Conservation (phyloP, 2,329 filamentous ascomycete genomes). For the Xylaria polymorpha region DNA sequence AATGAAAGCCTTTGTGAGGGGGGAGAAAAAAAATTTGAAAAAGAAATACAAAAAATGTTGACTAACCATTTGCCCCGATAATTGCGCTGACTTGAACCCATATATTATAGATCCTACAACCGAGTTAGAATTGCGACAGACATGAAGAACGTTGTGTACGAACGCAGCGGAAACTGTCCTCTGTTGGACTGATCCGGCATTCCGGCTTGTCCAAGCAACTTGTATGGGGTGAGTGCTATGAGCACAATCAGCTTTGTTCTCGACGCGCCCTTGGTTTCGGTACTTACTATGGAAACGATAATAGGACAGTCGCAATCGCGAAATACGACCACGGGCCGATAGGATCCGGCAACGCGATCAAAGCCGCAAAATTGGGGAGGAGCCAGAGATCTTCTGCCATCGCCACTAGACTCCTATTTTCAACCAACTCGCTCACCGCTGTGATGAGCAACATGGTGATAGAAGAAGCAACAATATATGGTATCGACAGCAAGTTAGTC, state of each 20-base stretch:
- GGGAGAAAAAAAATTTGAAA: not conserved
- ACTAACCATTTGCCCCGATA: constrained; percentile 54
- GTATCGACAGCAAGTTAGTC: constrained; percentile 65
- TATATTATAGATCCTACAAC: constrained; percentile 64
- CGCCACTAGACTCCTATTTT: constrained; percentile 61
- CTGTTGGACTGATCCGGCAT: constrained; percentile 68
- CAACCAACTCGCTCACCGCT: constrained; percentile 61
- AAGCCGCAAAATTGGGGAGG: constrained; percentile 63
- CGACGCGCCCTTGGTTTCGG: no score
- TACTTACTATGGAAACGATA: constrained; percentile 63
- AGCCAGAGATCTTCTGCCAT: constrained; percentile 65
- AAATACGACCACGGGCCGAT: constrained; percentile 61
- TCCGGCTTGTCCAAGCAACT: constrained; percentile 68
- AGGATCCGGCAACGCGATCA: constrained; percentile 55
- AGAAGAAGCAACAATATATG: constrained; percentile 60
- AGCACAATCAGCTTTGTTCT: constrained; percentile 6
- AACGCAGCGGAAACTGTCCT: constrained; percentile 61
- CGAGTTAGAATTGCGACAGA: constrained; percentile 24
- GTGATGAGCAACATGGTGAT: constrained; percentile 62
- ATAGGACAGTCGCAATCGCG: constrained; percentile 59
- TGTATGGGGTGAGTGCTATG: constrained; percentile 63
- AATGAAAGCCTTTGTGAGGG: not conserved
- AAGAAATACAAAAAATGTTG: not conserved
- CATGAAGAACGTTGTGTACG: constrained; percentile 47
- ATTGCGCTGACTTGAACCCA: constrained; percentile 55